Base-by-base conservation (phyloP, 1,139 yeast species). In the Debaryomyces psychrophilus region DNA sequence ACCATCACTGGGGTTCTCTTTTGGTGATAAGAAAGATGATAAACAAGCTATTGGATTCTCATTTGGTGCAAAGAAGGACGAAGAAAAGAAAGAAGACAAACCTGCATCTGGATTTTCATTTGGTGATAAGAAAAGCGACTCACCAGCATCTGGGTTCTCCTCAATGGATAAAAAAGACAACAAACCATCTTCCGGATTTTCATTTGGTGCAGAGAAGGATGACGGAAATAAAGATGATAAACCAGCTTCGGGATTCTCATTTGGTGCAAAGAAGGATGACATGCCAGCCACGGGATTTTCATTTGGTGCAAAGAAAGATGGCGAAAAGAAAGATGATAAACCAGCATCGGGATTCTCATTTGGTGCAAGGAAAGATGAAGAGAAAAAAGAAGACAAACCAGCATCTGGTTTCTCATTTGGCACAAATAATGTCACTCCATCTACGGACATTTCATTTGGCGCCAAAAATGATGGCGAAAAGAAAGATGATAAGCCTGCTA, bases 181-280 rank as follows among this genome's bases (percentile, higher is more conserved):
- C 8, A 48, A 49, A 22, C 52, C 60, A 3, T 5, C 45, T 11
- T 5, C 41, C 11, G 60, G 61, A n/a, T 57, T 55, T 8, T 46
- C 57, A 33, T 58, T 65, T 47, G 71, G 70, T 3, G 53, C 66
- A 11, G 61, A 56, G 42, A 51, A 59, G 18, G 63, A 56, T 4
- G 58, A 55, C n/a, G 60, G 56, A 50, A 52, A 52, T 8, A 58
- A 53, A 18, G 57, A 54, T 9, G 47, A 48, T 7, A 37, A 37
- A 31, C 47, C 56, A 8, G 56, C 46, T 8, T 46, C 51, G 9
- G 53, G 54, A 14, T 58, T 57, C 49, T 50, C 56, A 5, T 52
- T 58, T 46, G 64, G 62, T 11, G 57, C 52, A 14, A 60, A 53
- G 29, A 52, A 51, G 26, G 55, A 49, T 26, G 29, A 36, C 4